These are phyloP conservation scores for Candida ovalis DNA, from an alignment of 805 yeast species.

Conservation along the genomic window DNA sequence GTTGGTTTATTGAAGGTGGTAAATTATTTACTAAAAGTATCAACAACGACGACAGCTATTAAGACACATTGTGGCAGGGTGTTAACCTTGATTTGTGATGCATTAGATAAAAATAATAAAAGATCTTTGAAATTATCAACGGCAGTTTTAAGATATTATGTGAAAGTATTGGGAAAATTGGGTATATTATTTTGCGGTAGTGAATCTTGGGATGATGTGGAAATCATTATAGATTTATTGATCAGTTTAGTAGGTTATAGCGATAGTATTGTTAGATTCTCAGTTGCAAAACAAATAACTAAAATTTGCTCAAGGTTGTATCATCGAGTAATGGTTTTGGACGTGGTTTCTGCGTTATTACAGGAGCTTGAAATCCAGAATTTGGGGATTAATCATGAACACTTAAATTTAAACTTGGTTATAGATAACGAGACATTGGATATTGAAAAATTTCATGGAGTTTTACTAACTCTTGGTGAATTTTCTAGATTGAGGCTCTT, in stretches of 20 bases:
- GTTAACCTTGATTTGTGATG: slow-evolving; percentile 15
- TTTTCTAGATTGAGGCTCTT: slow-evolving; percentile 23
- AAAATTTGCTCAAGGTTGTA: slow-evolving; percentile 36
- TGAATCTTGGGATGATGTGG: slow-evolving; percentile 37
- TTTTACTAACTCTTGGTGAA: slow-evolving; percentile 55
- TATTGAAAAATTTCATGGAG: slow-evolving; percentile 52
- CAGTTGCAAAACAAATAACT: slow-evolving; percentile 64
- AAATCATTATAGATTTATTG: slow-evolving; percentile 46
- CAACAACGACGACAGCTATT: slow-evolving; percentile 5
- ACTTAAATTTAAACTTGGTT: not conserved
- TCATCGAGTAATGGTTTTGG: slow-evolving; percentile 36
- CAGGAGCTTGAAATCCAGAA: slow-evolving; percentile 30
- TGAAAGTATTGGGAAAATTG: slow-evolving; percentile 39
- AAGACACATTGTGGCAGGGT: slow-evolving; percentile 8
- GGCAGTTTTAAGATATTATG: slow-evolving; percentile 16
- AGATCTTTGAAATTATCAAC: not conserved
- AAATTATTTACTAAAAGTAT: slow-evolving; percentile 23
- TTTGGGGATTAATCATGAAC: not conserved
- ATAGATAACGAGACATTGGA: slow-evolving; percentile 33
- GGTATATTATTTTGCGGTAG: slow-evolving; percentile 25
- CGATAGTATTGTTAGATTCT: slow-evolving; percentile 58
- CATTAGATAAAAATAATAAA: slow-evolving; percentile 7
- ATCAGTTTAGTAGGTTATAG: slow-evolving; percentile 40
- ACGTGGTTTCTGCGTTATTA: slow-evolving; percentile 35
- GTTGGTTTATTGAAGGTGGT: slow-evolving; percentile 19